Percentiles rank a stretch among this genome's conserved stretches.
phyloP scores from a whole-genome alignment of 345 rosid species.

The Arabidopsis suecica region DNA sequence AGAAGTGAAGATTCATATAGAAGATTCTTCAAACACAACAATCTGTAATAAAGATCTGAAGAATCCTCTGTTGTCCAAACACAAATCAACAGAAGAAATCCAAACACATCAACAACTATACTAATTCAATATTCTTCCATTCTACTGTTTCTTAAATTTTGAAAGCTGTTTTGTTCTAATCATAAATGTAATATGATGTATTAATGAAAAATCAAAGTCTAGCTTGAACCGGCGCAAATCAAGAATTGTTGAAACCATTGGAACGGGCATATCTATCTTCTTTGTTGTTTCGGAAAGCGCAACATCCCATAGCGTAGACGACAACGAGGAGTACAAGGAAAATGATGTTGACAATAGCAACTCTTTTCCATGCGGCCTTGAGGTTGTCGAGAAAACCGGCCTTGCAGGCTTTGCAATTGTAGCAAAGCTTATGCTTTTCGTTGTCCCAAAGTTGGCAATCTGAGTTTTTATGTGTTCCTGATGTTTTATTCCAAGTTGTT shows the following conservation, averaged over 20 bases:
- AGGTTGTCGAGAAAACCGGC: constrained; percentile 82
- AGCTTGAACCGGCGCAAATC: constrained; percentile 5
- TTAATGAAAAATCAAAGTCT: constrained; percentile 9
- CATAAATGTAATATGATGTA: constrained; percentile 1
- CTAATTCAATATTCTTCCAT: constrained; percentile 23
- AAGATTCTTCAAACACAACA: constrained; percentile 46
- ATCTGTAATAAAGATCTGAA: constrained; percentile 44
- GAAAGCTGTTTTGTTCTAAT: constrained; percentile 9
- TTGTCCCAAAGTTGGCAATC: constrained; percentile 71
- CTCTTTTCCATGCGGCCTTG: constrained; percentile 76
- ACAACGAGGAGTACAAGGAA: constrained; percentile 76
- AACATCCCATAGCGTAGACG: constrained; percentile 79
- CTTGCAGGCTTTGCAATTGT: constrained; percentile 82
- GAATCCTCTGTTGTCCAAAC: constrained; percentile 57
- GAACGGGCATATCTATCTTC: constrained; percentile 45
- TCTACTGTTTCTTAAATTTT: constrained; percentile 15
- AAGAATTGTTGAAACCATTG: constrained; percentile 34
- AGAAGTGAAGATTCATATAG: constrained; percentile 43
- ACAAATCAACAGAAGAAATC: constrained; percentile 33
- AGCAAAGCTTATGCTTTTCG: constrained; percentile 55
- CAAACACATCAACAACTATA: constrained; percentile 23
- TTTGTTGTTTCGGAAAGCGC: constrained; percentile 82
- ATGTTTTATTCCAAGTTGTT: constrained; percentile 58
- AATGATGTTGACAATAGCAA: constrained; percentile 64
- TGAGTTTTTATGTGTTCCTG: constrained; percentile 42